Percentiles rank a stretch among this genome's conserved stretches.
Evolutionary conservation across 257 asterid genomes (phyloP).

Genomic region (Craterostigma plantagineum): DNA sequence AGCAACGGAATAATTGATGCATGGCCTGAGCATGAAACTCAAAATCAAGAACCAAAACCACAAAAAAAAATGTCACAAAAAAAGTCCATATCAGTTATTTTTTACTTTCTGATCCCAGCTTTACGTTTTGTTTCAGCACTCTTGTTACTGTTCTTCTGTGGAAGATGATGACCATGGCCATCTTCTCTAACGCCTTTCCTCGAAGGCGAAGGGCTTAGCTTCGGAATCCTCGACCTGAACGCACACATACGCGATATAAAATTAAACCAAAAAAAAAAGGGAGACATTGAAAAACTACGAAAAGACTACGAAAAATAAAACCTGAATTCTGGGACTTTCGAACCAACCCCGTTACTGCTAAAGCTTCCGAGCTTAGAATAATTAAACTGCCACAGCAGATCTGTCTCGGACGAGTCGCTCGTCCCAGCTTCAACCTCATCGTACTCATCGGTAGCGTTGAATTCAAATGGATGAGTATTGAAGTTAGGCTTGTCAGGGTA

Average conservation of each 20-base stretch:
- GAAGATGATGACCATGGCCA: slow-evolving; percentile 26
- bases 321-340: slow-evolving; percentile 53
- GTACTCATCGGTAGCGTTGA: slow-evolving; percentile 31
- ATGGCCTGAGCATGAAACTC: too few relatives aligned
- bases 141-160: slow-evolving; percentile 35
- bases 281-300: too few relatives aligned
- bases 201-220: slow-evolving; percentile 39
- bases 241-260: not conserved
- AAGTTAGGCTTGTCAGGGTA: slow-evolving; percentile 27
- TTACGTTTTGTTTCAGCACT: slow-evolving; percentile 37
- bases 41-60: too few relatives aligned
- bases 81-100: too few relatives aligned
- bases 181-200: slow-evolving; percentile 26
- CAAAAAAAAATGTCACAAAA: too few relatives aligned
- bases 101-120: slow-evolving; percentile 45
- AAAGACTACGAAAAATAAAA: slow-evolving; percentile 11
- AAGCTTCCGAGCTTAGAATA: slow-evolving; percentile 39
- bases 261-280: too few relatives aligned
- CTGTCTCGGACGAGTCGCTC: slow-evolving; percentile 82
- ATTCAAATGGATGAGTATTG: slow-evolving; percentile 38
- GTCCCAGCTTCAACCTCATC: slow-evolving; percentile 75
- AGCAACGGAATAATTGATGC: too few relatives aligned
- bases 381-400: slow-evolving; percentile 71
- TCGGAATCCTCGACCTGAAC: slow-evolving; percentile 47
- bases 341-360: slow-evolving; percentile 22